These are phyloP conservation scores for Corylus avellana DNA, from an alignment of 306 rosid genomes.

Conservation along the genomic window DNA sequence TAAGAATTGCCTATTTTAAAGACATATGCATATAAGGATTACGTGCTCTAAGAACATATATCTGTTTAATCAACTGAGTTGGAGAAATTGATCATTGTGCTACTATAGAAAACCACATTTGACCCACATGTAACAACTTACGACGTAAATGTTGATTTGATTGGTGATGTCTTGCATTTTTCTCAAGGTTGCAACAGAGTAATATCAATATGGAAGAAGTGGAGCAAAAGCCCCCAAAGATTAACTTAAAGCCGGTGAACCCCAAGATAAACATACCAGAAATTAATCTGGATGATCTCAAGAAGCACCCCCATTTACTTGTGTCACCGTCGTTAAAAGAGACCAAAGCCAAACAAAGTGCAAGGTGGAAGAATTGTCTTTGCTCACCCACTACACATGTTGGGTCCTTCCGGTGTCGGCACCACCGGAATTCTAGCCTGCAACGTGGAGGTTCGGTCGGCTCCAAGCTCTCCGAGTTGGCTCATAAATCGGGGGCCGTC, in stretches of 20 bases:
- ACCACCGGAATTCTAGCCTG: conserved; percentile 42
- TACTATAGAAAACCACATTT: no score
- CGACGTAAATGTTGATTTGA: no score
- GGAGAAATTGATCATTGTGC: no score
- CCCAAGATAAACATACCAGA: conserved; percentile 35
- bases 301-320: conserved; percentile 38
- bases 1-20: no score
- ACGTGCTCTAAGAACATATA: no score
- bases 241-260: background rate
- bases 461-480: conserved; percentile 52
- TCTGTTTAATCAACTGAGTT: no score
- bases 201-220: conserved; percentile 35
- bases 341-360: conserved; percentile 25
- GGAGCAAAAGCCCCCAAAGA: conserved; percentile 34
- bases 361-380: conserved; percentile 53
- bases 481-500: conserved; percentile 21
- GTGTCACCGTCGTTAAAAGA: conserved; percentile 44
- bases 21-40: no score
- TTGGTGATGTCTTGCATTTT: no score
- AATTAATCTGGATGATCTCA: conserved; percentile 29
- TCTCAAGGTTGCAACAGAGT: conserved; percentile 8
- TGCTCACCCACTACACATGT: conserved; percentile 87
- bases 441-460: conserved; percentile 52
- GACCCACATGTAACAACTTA: no score
- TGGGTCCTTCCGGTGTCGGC: conserved; percentile 81